A percentile compares a stretch with the other conserved stretches of the same genome.
Conservation (phyloP, 2,329 filamentous ascomycete genomes). For the Beauveria sp. region DNA sequence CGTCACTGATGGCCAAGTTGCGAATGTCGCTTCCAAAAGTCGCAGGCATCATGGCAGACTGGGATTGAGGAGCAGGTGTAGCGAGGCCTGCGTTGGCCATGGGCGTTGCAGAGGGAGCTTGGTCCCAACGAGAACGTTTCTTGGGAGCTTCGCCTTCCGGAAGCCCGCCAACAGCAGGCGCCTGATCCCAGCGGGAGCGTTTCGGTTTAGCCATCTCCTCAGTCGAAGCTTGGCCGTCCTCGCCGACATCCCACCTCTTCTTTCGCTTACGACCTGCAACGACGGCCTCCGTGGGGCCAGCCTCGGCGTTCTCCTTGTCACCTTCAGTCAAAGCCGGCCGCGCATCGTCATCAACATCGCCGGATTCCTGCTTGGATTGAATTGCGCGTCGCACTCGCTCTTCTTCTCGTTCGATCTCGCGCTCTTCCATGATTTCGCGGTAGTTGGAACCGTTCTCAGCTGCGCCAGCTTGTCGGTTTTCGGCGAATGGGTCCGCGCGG, state of each 20-base stretch:
- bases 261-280: conserved; percentile 70
- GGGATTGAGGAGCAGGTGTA: conserved; percentile 69
- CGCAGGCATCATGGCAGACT: conserved; percentile 43
- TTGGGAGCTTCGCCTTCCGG: conserved; percentile 50
- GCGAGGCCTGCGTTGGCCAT: conserved; percentile 66
- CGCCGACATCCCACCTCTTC: conserved; percentile 83
- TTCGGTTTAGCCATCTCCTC: conserved; percentile 56
- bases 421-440: conserved; percentile 80
- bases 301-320: conserved; percentile 67
- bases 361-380: conserved; percentile 54
- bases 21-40: conserved; percentile 79
- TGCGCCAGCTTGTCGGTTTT: conserved; percentile 60
- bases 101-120: conserved; percentile 75
- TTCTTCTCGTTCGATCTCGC: conserved; percentile 90
- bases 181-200: conserved; percentile 82
- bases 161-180: conserved; percentile 48
- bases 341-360: conserved; percentile 54
- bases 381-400: conserved; percentile 76
- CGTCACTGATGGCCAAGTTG: conserved; percentile 79
- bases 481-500: conserved; percentile 76
- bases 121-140: conserved; percentile 84
- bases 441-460: conserved; percentile 72
- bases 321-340: conserved; percentile 66
- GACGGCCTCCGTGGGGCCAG: conserved; percentile 57
- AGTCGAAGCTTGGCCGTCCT: conserved; percentile 41